Percentiles rank a stretch among this genome's conserved stretches.
Evolutionary conservation across 1,284 basidiomycete genomes (phyloP).

Genomic region (Leccinum griseonigrum): DNA sequence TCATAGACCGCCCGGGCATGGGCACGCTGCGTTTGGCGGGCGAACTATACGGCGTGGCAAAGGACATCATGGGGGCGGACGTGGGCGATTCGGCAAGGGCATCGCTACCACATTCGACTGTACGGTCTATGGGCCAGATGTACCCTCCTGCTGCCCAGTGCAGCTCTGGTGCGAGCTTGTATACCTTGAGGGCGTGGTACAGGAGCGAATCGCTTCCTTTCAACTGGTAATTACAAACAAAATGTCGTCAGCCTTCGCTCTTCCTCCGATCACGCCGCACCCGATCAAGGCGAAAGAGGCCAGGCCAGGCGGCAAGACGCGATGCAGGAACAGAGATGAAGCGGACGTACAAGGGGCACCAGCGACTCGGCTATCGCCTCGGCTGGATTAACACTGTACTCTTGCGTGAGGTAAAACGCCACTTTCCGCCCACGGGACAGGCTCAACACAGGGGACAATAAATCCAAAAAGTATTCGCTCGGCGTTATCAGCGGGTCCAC

Average conservation of each 20-base stretch:
- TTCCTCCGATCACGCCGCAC: conserved; percentile 13
- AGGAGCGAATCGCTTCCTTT: conserved; percentile 74
- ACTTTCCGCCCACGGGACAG: conserved; percentile 64
- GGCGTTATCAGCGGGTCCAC: conserved; percentile 66
- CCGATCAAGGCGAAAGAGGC: conserved; percentile 1
- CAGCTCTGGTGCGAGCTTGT: conserved; percentile 69
- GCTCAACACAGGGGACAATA: conserved; percentile 67
- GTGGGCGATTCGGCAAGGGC: conserved; percentile 36
- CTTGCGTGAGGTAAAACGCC: conserved; percentile 66
- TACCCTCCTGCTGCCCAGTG: conserved; percentile 79
- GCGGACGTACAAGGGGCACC: conserved; percentile 61
- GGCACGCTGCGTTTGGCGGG: conserved; percentile 31
- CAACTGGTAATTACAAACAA: conserved; percentile 42
- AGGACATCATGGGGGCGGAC: conserved; percentile 30
- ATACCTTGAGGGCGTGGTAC: conserved; percentile 72
- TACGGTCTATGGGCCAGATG: conserved; percentile 72
- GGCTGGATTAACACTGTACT: conserved; percentile 73
- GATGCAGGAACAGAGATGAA: conserved; percentile 8
- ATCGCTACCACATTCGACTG: conserved; percentile 60
- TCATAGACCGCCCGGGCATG: conserved; percentile 39
- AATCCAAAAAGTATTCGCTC: conserved; percentile 68
- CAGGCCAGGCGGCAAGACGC: conserved; percentile 4
- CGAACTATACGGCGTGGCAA: conserved; percentile 32
- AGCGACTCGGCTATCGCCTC: conserved; percentile 67
- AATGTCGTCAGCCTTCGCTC: conserved; percentile 18